A percentile compares a stretch with the other conserved stretches of the same genome.
phyloP scores from a whole-genome alignment of 768 basidiomycete species.

The Boletellus ananas region DNA sequence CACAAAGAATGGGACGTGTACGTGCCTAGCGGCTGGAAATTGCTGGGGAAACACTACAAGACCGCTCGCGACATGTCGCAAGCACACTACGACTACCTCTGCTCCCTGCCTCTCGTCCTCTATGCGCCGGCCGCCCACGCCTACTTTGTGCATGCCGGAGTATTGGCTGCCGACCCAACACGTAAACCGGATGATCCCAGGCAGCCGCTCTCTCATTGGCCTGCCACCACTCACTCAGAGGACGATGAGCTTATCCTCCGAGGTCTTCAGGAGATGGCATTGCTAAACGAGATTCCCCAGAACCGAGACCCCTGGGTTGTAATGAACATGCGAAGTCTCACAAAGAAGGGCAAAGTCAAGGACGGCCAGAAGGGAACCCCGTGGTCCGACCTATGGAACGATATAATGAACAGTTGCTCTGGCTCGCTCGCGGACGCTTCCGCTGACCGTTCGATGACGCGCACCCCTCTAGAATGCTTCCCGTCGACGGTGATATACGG shows the following conservation, averaged over 20 bases:
- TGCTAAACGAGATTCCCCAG: constrained; percentile 68
- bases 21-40: constrained; percentile 67
- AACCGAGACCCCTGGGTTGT: constrained; percentile 75
- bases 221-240: constrained; percentile 31
- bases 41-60: constrained; percentile 74
- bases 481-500: constrained; percentile 84
- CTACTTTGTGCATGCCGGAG: constrained; percentile 79
- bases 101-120: constrained; percentile 67
- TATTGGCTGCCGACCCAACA: constrained; percentile 69
- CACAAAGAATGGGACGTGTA: constrained; percentile 43
- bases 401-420: constrained; percentile 53
- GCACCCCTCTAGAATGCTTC: constrained; percentile 50
- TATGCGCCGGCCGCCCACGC: constrained; percentile 74
- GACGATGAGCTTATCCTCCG: constrained; percentile 37
- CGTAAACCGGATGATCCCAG: constrained; percentile 43
- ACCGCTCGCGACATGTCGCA: constrained; percentile 66
- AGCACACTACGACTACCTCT: constrained; percentile 66
- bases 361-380: constrained; percentile 48
- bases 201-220: constrained; percentile 74
- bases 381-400: constrained; percentile 77
- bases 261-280: constrained; percentile 57
- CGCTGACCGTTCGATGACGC: background rate
- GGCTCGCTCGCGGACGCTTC: constrained; percentile 38
- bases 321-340: constrained; percentile 39
- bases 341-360: constrained; percentile 35